Evolutionary conservation across 164 flowering plant species (phyloP).

Genomic region (Tetracentron sinense): DNA sequence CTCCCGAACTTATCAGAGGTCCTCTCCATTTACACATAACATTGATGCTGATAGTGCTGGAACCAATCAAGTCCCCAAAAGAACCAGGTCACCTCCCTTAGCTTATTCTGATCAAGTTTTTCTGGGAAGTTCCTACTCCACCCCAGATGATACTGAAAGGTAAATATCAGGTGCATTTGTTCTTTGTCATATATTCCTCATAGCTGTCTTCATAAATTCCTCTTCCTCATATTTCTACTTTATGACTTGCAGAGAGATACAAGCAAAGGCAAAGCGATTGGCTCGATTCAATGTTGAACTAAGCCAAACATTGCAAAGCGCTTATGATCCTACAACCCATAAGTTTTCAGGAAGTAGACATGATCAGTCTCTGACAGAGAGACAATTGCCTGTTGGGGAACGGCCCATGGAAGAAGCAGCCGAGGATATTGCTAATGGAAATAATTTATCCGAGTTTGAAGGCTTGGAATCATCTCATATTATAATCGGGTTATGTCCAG

Average conservation of each 20-base stretch:
- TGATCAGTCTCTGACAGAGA: conserved; percentile 28
- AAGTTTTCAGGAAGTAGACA: conserved; percentile 30
- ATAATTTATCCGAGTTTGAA: conserved; percentile 42
- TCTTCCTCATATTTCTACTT: background rate
- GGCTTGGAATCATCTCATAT: conserved; percentile 38
- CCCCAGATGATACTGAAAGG: conserved; percentile 53
- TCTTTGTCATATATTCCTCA: background rate
- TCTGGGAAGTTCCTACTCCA: conserved; percentile 20
- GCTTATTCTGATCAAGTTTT: conserved; percentile 25
- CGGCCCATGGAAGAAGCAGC: conserved; percentile 25
- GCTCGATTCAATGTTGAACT: conserved; percentile 81
- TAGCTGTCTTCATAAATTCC: background rate
- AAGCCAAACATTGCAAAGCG: conserved; percentile 29
- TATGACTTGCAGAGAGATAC: conserved; percentile 51
- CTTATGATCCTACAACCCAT: conserved; percentile 24
- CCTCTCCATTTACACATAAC: conserved; percentile 21
- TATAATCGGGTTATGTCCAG: conserved; percentile 78
- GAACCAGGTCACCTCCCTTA: conserved; percentile 62
- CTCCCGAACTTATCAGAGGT: conserved; percentile 23
- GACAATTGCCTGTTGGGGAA: conserved; percentile 24
- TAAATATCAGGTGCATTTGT: conserved; percentile 15
- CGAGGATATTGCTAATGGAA: conserved; percentile 27
- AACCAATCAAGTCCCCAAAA: conserved; percentile 42
- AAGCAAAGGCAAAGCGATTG: conserved; percentile 82
- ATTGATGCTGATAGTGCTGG: conserved; percentile 25